These are phyloP conservation scores for Penicillium sp. DNA, from an alignment of 2,329 filamentous ascomycete genomes.

Conservation along the genomic window DNA sequence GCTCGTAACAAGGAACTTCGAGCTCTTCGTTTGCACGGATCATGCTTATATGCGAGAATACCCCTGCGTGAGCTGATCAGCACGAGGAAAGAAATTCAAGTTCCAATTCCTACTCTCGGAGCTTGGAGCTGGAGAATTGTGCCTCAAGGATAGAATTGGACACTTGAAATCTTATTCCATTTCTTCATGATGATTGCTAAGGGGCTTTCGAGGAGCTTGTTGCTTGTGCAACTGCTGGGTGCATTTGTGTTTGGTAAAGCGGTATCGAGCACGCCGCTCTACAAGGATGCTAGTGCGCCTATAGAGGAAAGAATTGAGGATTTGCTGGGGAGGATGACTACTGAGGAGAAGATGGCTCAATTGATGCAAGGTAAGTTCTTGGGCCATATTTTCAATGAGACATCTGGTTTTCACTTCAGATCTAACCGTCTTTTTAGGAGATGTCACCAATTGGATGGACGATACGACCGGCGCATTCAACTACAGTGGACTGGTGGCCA, in stretches of 20 bases:
- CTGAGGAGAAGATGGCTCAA: constrained; percentile 72
- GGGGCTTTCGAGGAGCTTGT: constrained; percentile 23
- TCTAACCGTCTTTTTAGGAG: constrained; percentile 42
- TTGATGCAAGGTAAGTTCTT: constrained; percentile 54
- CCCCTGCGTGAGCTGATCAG: neutral
- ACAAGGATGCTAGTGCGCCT: constrained; percentile 64
- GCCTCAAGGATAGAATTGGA: neutral
- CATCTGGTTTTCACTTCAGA: neutral
- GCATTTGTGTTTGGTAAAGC: constrained; percentile 15
- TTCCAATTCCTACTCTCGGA: neutral
- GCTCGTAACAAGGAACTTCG: neutral
- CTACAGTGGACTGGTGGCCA: constrained; percentile 64
- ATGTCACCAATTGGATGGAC: constrained; percentile 73
- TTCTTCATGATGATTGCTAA: constrained; percentile 14
- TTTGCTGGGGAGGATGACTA: constrained; percentile 70
- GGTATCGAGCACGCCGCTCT: constrained; percentile 36
- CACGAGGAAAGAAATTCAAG: neutral
- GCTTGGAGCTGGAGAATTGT: neutral
- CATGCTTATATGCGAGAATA: neutral
- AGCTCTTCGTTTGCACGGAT: neutral
- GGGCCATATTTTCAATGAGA: neutral
- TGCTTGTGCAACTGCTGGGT: constrained; percentile 28
- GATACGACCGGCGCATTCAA: constrained; percentile 68
- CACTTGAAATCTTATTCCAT: too few species aligned
- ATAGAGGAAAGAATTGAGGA: constrained; percentile 67